Evolutionary conservation across 192 early-diverging fungal species (phyloP).

Genomic region (Linnemannia elongata): DNA sequence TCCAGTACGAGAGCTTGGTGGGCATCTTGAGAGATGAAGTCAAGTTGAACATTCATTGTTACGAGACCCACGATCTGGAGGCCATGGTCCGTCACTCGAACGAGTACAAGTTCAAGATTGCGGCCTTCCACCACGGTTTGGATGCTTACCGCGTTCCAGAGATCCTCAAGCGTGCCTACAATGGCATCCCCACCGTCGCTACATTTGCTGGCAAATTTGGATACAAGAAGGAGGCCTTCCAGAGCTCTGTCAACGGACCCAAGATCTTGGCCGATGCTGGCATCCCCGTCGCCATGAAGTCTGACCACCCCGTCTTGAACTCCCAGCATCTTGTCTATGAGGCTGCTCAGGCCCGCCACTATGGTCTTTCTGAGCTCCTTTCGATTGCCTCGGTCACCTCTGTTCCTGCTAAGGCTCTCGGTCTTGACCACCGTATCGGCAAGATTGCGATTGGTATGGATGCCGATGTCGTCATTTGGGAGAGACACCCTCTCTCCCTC

Average conservation of each 20-base stretch:
- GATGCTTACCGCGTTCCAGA: constrained; percentile 80
- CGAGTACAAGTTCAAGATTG: constrained; percentile 82
- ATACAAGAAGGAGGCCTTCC: constrained; percentile 87
- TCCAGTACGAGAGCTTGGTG: constrained; percentile 71
- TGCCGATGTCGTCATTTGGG: constrained; percentile 88
- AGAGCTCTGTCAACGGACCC: constrained; percentile 69
- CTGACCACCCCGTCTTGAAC: constrained; percentile 85
- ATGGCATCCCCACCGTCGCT: constrained; percentile 75
- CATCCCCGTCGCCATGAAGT: constrained; percentile 81
- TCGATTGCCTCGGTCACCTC: constrained; percentile 78
- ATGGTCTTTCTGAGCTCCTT: constrained; percentile 71
- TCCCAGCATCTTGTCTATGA: constrained; percentile 82
- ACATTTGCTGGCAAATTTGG: constrained; percentile 76
- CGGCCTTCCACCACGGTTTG: constrained; percentile 84
- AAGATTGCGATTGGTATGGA: constrained; percentile 75
- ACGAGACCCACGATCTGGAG: constrained; percentile 79
- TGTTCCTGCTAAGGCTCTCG: constrained; percentile 77
- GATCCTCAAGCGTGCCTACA: constrained; percentile 68
- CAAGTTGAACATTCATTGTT: constrained; percentile 80
- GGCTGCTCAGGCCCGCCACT: constrained; percentile 80
- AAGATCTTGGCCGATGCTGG: constrained; percentile 75
- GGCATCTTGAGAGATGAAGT: constrained; percentile 79
- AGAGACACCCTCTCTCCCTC: constrained; percentile 73
- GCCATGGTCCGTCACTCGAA: constrained; percentile 77
- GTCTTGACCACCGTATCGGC: constrained; percentile 77